Evolutionary conservation across 73 alveolate species (phyloP).

Genomic region (Uronychia setigera): DNA sequence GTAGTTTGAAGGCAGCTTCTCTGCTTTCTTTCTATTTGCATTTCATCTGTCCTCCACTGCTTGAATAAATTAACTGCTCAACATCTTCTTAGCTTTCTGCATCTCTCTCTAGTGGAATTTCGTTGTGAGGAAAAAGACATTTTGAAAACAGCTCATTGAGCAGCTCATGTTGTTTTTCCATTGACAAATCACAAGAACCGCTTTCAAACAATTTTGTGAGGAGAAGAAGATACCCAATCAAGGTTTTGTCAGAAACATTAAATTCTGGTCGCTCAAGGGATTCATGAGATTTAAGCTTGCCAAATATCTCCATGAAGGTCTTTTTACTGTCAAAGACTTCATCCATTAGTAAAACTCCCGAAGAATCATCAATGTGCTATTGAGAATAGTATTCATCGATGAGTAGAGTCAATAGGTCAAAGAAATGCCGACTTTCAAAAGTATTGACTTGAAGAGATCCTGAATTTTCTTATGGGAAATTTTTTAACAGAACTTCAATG

Average conservation of each 20-base stretch:
- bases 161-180: slow-evolving; percentile 25
- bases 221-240: slow-evolving; percentile 14
- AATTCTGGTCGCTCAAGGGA: slow-evolving; percentile 10
- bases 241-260: slow-evolving; percentile 17
- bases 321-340: slow-evolving; percentile 40
- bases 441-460: neutral
- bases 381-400: slow-evolving; percentile 52
- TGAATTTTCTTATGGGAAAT: slow-evolving; percentile 9
- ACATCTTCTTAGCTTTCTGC: slow-evolving; percentile 21
- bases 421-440: slow-evolving; percentile 38
- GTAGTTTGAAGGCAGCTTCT: slow-evolving; percentile 59
- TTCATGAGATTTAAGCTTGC: slow-evolving; percentile 37
- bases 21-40: slow-evolving; percentile 45
- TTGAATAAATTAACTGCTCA: neutral
- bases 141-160: slow-evolving; percentile 49
- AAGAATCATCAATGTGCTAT: neutral
- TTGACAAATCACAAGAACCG: slow-evolving; percentile 18
- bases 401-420: slow-evolving; percentile 53
- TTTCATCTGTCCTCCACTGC: slow-evolving; percentile 7
- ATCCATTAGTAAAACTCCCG: neutral
- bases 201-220: neutral
- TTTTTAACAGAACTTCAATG: neutral
- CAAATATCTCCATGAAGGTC: slow-evolving; percentile 33
- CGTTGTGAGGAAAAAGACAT: slow-evolving; percentile 40
- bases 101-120: neutral